A percentile compares a stretch with the other conserved stretches of the same genome.
Evolutionary conservation across 2,329 filamentous ascomycete genomes (phyloP).

Genomic region (Fusarium caatingaense): DNA sequence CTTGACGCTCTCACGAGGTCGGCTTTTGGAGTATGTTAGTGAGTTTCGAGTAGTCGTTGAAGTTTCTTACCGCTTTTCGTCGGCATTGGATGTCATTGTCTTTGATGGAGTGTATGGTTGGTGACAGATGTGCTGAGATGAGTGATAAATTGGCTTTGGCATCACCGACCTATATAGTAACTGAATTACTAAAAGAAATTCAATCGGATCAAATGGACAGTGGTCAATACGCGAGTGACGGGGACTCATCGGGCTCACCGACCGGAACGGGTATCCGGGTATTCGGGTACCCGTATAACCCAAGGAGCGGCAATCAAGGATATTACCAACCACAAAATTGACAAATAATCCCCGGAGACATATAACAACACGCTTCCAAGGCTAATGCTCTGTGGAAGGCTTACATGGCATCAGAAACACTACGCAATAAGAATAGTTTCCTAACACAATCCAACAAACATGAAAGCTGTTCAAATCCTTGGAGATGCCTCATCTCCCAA

Average conservation of each 20-base stretch:
- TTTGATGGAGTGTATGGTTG: neutral
- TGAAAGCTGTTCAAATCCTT: conserved; percentile 51
- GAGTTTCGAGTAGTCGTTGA: accelerated
- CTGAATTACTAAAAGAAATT: accelerated
- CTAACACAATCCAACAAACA: too few relatives aligned
- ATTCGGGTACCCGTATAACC: neutral
- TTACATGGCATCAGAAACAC: neutral
- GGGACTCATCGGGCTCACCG: neutral
- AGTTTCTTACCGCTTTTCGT: neutral
- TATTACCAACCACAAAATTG: accelerated
- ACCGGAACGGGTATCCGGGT: neutral
- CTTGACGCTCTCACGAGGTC: conserved; percentile 30
- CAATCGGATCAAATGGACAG: neutral
- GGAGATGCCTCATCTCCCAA: conserved; percentile 39
- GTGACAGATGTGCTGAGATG: neutral
- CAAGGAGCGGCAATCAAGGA: neutral
- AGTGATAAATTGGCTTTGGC: too few relatives aligned
- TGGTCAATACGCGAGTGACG: neutral
- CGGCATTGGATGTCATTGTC: neutral
- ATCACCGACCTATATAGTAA: neutral
- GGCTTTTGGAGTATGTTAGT: neutral
- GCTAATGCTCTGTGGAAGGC: too few relatives aligned
- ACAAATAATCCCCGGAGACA: neutral
- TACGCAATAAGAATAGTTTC: too few relatives aligned
- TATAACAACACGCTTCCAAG: too few relatives aligned